Base-by-base conservation (phyloP, 2,329 filamentous ascomycete species). In the Xylariaceae sp. region DNA sequence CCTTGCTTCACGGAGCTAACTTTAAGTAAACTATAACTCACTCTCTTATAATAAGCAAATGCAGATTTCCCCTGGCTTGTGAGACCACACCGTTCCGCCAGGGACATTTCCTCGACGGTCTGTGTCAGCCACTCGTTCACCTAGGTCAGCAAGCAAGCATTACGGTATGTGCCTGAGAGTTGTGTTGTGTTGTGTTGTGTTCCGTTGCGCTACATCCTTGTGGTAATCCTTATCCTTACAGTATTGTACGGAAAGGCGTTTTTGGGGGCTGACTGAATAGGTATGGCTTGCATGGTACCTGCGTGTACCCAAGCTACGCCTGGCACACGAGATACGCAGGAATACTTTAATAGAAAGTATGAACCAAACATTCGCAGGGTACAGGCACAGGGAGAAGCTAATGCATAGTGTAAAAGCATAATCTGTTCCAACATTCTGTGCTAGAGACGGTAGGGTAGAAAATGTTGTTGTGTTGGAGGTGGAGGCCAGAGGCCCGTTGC, bases 241-340 rank as follows among this genome's bases (percentile, higher is more conserved):
- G 23, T 29, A 11, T 16, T 36, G 31, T 28, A 23, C 7, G 28
- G 43, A 33, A n/a, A 24, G 28, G 17, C 6, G 40, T 36, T 39
- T 28, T 8, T 23, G 11, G 36, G 41, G 19, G 23, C 17, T 23
- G 51, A 34, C 58, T 58, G 14, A 23, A 58, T 58, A 24, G 49
- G 53, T 43, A 53, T 50, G 46, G 56, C 45, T 33, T 50, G 47
- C 47, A 60, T 53, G 19, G 54, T 58, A 58, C 58, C 50, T 47
- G 50, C 41, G 40, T 36, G 53, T 60, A 60, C 46, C 50, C 17
- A n/a, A 29, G 7, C 21, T 47, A 41, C 37, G 16, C 16, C 14
- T 14, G 46, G 53, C 48, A 53, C 58, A 24, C 41, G 12, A 16
- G 37, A 21, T 58, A 58, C 54, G 6, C 47, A 5, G 8, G 2